Percentiles rank a stretch among this genome's conserved stretches.
phyloP scores from a whole-genome alignment of 352 stramenopile species.

The Globisporangium carolinianum region DNA sequence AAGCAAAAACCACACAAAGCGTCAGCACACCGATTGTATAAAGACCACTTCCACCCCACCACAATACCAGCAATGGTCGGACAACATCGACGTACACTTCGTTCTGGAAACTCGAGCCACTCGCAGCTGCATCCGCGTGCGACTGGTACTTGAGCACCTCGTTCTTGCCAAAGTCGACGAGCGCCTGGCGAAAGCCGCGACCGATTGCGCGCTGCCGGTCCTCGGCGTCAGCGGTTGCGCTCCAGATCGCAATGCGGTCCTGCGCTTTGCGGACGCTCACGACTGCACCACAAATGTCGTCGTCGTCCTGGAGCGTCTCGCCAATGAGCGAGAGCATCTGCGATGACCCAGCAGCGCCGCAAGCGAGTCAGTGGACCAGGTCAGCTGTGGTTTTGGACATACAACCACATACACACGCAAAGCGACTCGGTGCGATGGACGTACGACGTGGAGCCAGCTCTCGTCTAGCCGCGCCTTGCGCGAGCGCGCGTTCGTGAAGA shows the following conservation, averaged over 20 bases:
- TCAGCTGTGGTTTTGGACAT: too few species aligned
- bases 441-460: conserved; percentile 93
- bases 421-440: conserved; percentile 1
- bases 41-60: background rate
- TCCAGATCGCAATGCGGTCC: conserved; percentile 96
- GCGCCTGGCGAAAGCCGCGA: conserved; percentile 67
- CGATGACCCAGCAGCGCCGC: background rate
- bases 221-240: conserved; percentile 63
- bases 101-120: conserved; percentile 88
- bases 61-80: conserved; percentile 2
- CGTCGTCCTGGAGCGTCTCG: conserved; percentile 92
- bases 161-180: conserved; percentile 84
- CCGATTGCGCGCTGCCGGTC: conserved; percentile 77
- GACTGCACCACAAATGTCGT: conserved; percentile 94
- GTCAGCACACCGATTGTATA: background rate
- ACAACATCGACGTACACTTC: conserved; percentile 68
- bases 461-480: conserved; percentile 91
- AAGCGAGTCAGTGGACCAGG: background rate
- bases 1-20: background rate
- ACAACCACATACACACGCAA: too few species aligned
- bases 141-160: conserved; percentile 88
- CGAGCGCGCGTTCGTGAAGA: conserved; percentile 93
- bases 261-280: conserved; percentile 93
- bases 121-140: conserved; percentile 79
- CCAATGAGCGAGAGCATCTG: conserved; percentile 94